Evolutionary conservation across 2,329 filamentous ascomycete genomes (phyloP).

Genomic region (Neonectria hederae): DNA sequence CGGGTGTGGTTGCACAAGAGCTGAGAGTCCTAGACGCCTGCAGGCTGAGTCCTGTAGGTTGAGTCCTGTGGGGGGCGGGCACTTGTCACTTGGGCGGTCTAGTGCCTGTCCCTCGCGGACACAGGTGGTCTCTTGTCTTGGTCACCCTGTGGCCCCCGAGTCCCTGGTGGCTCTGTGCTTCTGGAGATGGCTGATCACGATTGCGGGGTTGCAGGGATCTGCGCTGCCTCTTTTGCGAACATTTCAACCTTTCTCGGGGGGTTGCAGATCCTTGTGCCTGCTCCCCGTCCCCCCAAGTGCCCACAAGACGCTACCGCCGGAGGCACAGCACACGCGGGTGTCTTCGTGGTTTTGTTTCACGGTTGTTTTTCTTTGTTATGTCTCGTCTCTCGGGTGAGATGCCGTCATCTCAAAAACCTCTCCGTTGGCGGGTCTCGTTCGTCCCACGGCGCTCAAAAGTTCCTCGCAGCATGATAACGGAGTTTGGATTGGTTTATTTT

Average conservation of each 20-base stretch:
- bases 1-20: constrained; percentile 15
- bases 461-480: constrained; percentile 34
- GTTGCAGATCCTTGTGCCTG: constrained; percentile 8
- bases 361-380: constrained; percentile 5
- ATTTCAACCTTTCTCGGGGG: constrained; percentile 5
- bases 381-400: constrained; percentile 17
- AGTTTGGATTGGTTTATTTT: constrained; percentile 31
- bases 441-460: constrained; percentile 41
- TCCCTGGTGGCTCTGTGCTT: constrained; percentile 23
- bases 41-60: not conserved
- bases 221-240: constrained; percentile 16
- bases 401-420: not conserved
- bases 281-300: not conserved
- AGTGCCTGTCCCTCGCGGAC: not conserved
- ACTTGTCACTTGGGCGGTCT: not conserved
- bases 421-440: constrained; percentile 16
- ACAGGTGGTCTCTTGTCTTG: constrained; percentile 1
- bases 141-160: constrained; percentile 5
- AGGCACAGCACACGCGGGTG: constrained; percentile 33
- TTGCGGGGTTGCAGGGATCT: constrained; percentile 41
- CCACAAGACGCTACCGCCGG: constrained; percentile 20
- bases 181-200: constrained; percentile 35
- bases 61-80: not conserved
- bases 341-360: constrained; percentile 7
- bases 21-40: constrained; percentile 8